These are phyloP conservation scores for Ceratocystis diversiconidia DNA, from an alignment of 2,329 filamentous ascomycete species.

Conservation along the genomic window DNA sequence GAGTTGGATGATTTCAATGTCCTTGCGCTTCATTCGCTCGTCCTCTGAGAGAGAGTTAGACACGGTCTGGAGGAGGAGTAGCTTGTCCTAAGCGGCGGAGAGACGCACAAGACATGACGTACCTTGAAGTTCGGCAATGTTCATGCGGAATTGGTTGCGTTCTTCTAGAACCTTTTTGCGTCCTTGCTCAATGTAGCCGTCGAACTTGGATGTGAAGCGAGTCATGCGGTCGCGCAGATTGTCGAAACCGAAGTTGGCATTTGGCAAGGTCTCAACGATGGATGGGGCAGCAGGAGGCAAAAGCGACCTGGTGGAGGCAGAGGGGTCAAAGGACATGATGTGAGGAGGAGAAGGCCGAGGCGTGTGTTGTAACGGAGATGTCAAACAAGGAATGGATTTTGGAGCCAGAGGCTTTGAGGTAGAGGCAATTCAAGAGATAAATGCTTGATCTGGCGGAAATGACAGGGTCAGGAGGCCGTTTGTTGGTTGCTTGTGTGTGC, in stretches of 20 bases:
- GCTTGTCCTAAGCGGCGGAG: background rate
- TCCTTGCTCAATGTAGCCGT: constrained; percentile 84
- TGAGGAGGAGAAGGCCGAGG: background rate
- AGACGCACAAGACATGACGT: constrained; percentile 21
- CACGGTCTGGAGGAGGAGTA: background rate
- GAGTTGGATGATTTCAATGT: constrained; percentile 68
- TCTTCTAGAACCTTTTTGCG: constrained; percentile 83
- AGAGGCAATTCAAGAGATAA: no score
- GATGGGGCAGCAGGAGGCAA: constrained; percentile 48
- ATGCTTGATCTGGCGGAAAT: background rate
- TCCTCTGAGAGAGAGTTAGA: constrained; percentile 48
- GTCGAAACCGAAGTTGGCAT: constrained; percentile 90
- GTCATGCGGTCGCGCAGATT: constrained; percentile 90
- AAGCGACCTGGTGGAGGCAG: constrained; percentile 48
- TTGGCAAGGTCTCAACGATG: constrained; percentile 66
- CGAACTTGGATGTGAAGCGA: constrained; percentile 79
- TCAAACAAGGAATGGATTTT: background rate
- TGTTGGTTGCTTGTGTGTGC: background rate
- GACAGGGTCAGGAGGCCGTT: background rate
- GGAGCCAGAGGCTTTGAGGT: background rate
- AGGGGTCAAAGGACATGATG: constrained; percentile 52
- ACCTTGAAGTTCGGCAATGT: constrained; percentile 82
- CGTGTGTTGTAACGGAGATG: background rate
- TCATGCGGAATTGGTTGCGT: constrained; percentile 85
- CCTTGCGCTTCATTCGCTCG: constrained; percentile 74